A percentile compares a stretch with the other conserved stretches of the same genome.
phyloP scores from a whole-genome alignment of 805 yeast genomes.

The Pichia cephalocereana region DNA sequence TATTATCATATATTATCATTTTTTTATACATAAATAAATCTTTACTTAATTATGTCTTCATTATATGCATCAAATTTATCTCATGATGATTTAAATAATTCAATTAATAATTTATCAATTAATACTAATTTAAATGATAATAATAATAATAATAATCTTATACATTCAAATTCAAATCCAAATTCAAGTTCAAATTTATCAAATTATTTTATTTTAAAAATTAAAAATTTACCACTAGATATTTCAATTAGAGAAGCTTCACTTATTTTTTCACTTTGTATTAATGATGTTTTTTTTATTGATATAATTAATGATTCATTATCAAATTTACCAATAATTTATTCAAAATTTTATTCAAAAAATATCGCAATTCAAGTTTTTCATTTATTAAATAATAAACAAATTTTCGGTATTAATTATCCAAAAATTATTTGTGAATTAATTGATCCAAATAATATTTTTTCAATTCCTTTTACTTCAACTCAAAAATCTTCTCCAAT shows the following conservation, averaged over 20 bases:
- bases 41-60: neutral
- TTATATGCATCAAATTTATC: conserved; percentile 6
- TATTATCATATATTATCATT: no score
- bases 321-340: conserved; percentile 25
- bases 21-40: no score
- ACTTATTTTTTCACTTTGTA: conserved; percentile 59
- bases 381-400: conserved; percentile 33
- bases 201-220: conserved; percentile 22
- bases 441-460: neutral
- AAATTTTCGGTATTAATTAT: conserved; percentile 43
- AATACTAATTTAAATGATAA: neutral
- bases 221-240: conserved; percentile 56
- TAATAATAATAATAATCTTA: neutral
- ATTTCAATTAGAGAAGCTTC: conserved; percentile 57
- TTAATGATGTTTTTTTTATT: conserved; percentile 41
- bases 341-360: conserved; percentile 37
- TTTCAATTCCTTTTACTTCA: neutral
- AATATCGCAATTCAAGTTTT: conserved; percentile 34
- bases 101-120: conserved; percentile 9
- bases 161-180: no score
- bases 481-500: neutral
- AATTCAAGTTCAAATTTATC: neutral
- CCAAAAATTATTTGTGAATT: conserved; percentile 32
- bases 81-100: conserved; percentile 8
- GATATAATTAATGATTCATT: conserved; percentile 25